phyloP scores from a whole-genome alignment of 257 asterid genomes.

The Solanum rostratum region DNA sequence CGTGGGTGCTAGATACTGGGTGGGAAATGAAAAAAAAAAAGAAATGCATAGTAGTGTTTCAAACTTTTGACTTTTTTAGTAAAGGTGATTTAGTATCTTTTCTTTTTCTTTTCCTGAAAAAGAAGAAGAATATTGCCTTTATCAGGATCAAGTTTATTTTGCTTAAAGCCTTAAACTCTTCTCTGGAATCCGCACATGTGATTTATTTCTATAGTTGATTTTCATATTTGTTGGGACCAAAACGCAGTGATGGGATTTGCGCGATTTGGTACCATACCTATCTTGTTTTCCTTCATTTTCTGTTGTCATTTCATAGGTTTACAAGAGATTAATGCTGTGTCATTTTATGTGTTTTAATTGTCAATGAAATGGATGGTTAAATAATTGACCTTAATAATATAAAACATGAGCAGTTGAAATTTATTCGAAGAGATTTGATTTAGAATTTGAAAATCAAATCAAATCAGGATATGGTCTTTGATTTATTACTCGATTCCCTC shows the following conservation, averaged over 20 bases:
- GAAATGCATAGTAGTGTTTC: background rate
- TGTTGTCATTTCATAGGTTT: background rate
- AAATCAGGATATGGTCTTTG: background rate
- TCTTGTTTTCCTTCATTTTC: background rate
- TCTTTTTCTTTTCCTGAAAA: background rate
- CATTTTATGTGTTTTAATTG: background rate
- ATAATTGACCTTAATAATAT: background rate
- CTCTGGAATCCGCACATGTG: background rate
- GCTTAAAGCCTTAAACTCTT: background rate
- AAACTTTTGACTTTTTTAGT: background rate
- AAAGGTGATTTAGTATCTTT: background rate
- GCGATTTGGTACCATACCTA: background rate
- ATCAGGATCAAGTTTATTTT: background rate
- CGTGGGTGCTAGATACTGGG: background rate
- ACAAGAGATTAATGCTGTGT: background rate
- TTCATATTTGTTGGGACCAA: background rate
- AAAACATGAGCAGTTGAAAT: background rate
- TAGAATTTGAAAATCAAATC: background rate
- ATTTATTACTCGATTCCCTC: background rate
- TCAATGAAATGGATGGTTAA: background rate
- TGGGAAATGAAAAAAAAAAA: background rate
- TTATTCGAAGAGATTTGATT: background rate
- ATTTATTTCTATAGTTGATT: background rate
- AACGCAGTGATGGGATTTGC: background rate
- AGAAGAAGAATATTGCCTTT: background rate